These are phyloP conservation scores for Abrus pulchellus DNA, from an alignment of 306 rosid species.

Conservation along the genomic window DNA sequence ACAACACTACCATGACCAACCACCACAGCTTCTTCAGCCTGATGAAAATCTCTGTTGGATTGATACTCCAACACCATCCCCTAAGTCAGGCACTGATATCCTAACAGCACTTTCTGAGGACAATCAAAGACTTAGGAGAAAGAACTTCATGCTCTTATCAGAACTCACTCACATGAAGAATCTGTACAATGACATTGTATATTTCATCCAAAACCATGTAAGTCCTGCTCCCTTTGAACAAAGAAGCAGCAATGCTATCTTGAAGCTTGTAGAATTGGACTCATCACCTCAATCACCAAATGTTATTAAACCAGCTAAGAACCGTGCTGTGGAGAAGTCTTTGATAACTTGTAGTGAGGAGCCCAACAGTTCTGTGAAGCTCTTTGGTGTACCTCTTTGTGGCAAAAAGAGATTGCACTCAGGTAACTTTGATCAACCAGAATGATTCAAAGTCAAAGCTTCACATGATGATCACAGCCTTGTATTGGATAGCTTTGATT, in stretches of 20 bases:
- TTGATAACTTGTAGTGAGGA: constrained; percentile 39
- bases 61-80: constrained; percentile 49
- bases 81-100: constrained; percentile 53
- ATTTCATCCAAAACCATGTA: constrained; percentile 82
- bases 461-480: constrained; percentile 15
- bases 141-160: constrained; percentile 75
- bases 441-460: not conserved
- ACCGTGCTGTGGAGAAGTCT: constrained; percentile 32
- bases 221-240: constrained; percentile 60
- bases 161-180: constrained; percentile 83
- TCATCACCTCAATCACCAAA: constrained; percentile 43
- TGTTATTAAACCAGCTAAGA: constrained; percentile 38
- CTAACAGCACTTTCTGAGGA: constrained; percentile 72
- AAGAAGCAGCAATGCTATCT: constrained; percentile 38
- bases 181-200: constrained; percentile 82
- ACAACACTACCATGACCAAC: constrained; percentile 55
- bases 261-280: constrained; percentile 63
- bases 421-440: constrained; percentile 43
- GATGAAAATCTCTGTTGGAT: constrained; percentile 57
- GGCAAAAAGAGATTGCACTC: constrained; percentile 69
- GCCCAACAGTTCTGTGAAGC: constrained; percentile 52
- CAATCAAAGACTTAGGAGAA: constrained; percentile 73
- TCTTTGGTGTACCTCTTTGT: constrained; percentile 72
- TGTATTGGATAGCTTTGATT: not conserved
- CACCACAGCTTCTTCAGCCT: constrained; percentile 43